A percentile compares a stretch with the other conserved stretches of the same genome.
These are phyloP conservation scores for Xerophyta viscosa DNA, from an alignment of 106 monocot genomes.

Conservation along the genomic window DNA sequence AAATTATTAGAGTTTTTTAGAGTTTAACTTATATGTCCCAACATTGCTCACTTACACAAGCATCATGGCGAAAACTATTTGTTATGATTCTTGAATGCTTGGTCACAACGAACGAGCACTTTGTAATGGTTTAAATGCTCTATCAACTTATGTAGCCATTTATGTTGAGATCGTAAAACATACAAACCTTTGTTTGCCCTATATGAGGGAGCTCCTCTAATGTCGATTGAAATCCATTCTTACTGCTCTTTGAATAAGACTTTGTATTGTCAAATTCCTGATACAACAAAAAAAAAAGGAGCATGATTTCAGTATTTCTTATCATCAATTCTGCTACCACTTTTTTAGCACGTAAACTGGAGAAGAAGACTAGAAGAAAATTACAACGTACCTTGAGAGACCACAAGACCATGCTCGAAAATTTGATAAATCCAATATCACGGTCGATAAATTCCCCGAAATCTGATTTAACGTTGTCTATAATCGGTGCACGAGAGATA, in stretches of 20 bases:
- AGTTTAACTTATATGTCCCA: no score
- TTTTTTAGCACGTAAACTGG: neutral
- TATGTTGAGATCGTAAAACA: neutral
- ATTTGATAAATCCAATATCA: conserved; percentile 41
- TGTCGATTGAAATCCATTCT: conserved; percentile 11
- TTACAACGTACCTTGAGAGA: conserved; percentile 21
- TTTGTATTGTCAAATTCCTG: conserved; percentile 27
- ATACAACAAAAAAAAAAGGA: neutral
- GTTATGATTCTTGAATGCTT: no score
- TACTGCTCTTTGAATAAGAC: conserved; percentile 5
- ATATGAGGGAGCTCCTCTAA: conserved; percentile 19
- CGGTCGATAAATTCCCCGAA: conserved; percentile 19
- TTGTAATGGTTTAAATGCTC: no score
- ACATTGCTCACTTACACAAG: no score
- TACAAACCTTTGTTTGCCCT: conserved; percentile 33
- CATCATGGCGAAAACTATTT: no score
- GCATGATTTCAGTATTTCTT: no score
- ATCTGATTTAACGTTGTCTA: conserved; percentile 14
- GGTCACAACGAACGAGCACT: no score
- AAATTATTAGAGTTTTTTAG: no score
- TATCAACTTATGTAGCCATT: neutral
- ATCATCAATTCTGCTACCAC: no score
- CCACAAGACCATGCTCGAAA: conserved; percentile 44
- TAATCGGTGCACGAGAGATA: conserved; percentile 26
- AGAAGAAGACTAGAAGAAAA: neutral